Conservation (phyloP, 2,329 filamentous ascomycete genomes). For the Cladosporium sphaerospermum region DNA sequence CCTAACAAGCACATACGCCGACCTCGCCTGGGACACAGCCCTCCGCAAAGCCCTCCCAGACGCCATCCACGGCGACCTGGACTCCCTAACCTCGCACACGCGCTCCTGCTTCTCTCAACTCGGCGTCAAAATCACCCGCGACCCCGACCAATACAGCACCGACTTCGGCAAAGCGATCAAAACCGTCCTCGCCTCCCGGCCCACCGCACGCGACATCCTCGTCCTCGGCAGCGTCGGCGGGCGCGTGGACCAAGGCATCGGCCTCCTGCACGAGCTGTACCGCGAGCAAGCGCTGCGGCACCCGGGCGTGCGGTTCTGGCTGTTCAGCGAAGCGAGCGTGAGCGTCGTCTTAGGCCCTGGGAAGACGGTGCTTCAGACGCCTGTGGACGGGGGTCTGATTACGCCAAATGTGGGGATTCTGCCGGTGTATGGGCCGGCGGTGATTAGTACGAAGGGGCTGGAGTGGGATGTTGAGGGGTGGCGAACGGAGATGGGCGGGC, state of each 20-base stretch:
- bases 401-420: constrained; percentile 80
- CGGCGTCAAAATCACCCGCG: constrained; percentile 57
- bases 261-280: constrained; percentile 79
- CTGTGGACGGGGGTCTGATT: constrained; percentile 48
- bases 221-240: constrained; percentile 81
- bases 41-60: constrained; percentile 35
- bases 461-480: constrained; percentile 88
- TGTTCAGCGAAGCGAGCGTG: constrained; percentile 74
- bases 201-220: constrained; percentile 48
- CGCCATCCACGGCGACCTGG: constrained; percentile 81
- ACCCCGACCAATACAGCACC: constrained; percentile 78
- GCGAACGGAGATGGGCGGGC: constrained; percentile 52
- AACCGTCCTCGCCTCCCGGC: constrained; percentile 46
- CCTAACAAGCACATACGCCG: constrained; percentile 26
- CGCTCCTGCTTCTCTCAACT: constrained; percentile 60
- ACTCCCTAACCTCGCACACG: constrained; percentile 64
- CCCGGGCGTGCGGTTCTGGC: constrained; percentile 53
- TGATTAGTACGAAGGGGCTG: constrained; percentile 73
- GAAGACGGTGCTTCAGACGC: constrained; percentile 61
- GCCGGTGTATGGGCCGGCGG: constrained; percentile 69
- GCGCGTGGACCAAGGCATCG: constrained; percentile 85
- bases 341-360: constrained; percentile 73
- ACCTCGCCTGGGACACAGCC: constrained; percentile 14
- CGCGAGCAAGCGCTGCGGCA: constrained; percentile 39
- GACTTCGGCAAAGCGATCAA: constrained; percentile 80